Evolutionary conservation across 2,329 filamentous ascomycete genomes (phyloP).

Genomic region (Pseudocercospora musae): DNA sequence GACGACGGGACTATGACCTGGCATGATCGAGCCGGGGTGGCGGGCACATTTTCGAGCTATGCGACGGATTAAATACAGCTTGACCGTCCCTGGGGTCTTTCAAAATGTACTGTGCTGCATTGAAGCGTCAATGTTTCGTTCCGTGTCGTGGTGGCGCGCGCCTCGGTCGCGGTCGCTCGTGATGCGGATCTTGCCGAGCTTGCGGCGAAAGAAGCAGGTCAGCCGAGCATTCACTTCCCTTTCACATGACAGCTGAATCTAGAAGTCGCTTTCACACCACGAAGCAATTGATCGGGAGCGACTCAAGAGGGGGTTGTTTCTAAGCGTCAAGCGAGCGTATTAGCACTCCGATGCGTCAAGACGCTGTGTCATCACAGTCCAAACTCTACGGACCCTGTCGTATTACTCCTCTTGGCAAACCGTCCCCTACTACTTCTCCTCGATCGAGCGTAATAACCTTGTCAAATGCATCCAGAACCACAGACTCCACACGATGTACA

Average conservation of each 20-base stretch:
- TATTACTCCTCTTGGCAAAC: too few species aligned
- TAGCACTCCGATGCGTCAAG: too few species aligned
- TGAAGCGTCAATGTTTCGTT: background rate
- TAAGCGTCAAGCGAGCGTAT: too few species aligned
- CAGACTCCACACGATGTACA: too few species aligned
- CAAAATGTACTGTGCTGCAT: background rate
- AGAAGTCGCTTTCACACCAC: background rate
- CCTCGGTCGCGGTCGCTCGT: conserved; percentile 1
- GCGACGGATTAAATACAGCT: background rate
- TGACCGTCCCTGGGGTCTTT: background rate
- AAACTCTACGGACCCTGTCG: too few species aligned
- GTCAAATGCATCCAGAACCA: too few species aligned
- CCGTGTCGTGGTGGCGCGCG: background rate
- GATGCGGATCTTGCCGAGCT: background rate
- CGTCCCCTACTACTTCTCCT: too few species aligned
- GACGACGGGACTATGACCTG: conserved; percentile 23
- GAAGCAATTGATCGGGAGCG: too few species aligned
- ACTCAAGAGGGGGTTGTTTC: too few species aligned
- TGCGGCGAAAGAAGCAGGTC: background rate
- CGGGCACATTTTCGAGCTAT: conserved; percentile 12
- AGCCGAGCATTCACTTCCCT: background rate
- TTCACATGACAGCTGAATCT: background rate
- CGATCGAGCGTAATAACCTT: too few species aligned
- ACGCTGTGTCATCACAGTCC: too few species aligned
- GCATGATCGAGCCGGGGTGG: conserved; percentile 15